These are phyloP conservation scores for Monilinia laxa DNA, from an alignment of 2,329 filamentous ascomycete species.

Conservation along the genomic window DNA sequence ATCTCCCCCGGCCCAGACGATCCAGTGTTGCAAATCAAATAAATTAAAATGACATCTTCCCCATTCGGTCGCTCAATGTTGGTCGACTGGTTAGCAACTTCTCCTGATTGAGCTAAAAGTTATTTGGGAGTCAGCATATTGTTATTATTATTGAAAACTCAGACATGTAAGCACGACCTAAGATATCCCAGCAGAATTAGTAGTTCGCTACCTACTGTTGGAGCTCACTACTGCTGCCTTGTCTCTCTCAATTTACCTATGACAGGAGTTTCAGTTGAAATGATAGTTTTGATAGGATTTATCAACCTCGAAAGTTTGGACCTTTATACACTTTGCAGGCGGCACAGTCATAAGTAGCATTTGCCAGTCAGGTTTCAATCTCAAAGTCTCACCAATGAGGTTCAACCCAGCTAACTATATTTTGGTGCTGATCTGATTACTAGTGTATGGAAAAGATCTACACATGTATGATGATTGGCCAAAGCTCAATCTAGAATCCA, in stretches of 20 bases:
- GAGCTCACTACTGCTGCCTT: too few relatives aligned
- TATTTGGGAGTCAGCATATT: not conserved
- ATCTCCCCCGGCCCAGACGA: not conserved
- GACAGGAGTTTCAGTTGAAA: too few relatives aligned
- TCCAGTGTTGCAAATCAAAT: not conserved
- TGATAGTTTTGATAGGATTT: not conserved
- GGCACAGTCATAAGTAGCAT: too few relatives aligned
- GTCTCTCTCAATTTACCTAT: too few relatives aligned
- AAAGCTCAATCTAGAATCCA: not conserved
- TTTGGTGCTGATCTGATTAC: not conserved
- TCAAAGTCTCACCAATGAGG: not conserved
- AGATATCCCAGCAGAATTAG: too few relatives aligned
- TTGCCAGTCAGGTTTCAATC: too few relatives aligned
- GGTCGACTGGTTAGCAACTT: not conserved
- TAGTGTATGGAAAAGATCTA: not conserved
- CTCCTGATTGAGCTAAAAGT: not conserved
- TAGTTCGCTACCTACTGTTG: too few relatives aligned
- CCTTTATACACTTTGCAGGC: too few relatives aligned
- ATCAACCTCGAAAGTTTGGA: not conserved
- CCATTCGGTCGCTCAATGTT: slow-evolving; percentile 2
- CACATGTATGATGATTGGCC: not conserved
- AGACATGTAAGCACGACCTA: slow-evolving; percentile 13
- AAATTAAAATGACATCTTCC: not conserved
- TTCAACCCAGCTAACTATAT: not conserved
- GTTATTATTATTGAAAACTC: not conserved